phyloP scores from a whole-genome alignment of 2,329 filamentous ascomycete genomes.

The Talaromyces sp. region DNA sequence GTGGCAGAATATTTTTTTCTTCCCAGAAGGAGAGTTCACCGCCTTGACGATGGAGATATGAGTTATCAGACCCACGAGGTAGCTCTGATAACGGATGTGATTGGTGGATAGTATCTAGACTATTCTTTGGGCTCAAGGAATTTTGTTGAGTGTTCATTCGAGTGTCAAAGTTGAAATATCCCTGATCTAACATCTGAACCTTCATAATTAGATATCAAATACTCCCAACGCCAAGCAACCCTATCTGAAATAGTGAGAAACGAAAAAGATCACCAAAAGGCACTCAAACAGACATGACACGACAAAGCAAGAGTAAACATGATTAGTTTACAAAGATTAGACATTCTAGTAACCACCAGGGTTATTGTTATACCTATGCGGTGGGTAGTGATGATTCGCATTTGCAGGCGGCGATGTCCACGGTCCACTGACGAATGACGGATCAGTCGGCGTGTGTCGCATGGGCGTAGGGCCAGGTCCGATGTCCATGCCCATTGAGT shows the following conservation, averaged over 20 bases:
- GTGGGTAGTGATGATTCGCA: constrained; percentile 7
- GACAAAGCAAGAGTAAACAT: background rate
- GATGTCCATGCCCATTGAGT: background rate
- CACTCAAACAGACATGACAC: background rate
- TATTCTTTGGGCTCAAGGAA: background rate
- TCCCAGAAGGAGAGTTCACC: background rate
- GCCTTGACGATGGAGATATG: background rate
- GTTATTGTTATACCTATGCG: constrained; percentile 11
- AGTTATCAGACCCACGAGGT: background rate
- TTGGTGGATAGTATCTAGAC: background rate
- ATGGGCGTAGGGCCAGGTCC: constrained; percentile 10
- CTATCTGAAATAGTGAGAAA: background rate
- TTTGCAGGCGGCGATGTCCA: constrained; percentile 24
- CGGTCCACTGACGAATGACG: constrained; percentile 32
- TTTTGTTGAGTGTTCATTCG: background rate
- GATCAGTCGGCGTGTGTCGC: constrained; percentile 21
- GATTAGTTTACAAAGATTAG: background rate
- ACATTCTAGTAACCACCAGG: constrained; percentile 5
- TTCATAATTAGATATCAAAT: constrained; percentile 1
- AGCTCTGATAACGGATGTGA: background rate
- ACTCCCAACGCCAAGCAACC: background rate
- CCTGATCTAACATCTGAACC: background rate
- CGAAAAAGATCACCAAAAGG: background rate
- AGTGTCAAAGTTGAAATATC: too few relatives aligned
- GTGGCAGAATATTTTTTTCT: constrained; percentile 18